These are phyloP conservation scores for Plenodomus lindquistii DNA, from an alignment of 2,329 filamentous ascomycete species.

Conservation along the genomic window DNA sequence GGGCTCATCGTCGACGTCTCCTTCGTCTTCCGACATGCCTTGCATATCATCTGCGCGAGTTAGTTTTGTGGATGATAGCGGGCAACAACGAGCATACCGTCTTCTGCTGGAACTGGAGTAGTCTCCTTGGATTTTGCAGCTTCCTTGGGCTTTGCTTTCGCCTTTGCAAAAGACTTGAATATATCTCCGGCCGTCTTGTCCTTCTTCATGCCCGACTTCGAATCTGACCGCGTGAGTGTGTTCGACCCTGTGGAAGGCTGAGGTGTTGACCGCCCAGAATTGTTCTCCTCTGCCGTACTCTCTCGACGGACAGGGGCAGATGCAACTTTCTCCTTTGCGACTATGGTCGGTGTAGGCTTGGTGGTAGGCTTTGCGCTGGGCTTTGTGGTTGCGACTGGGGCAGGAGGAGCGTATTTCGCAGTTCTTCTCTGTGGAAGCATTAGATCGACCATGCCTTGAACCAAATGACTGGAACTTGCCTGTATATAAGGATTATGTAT, in stretches of 20 bases:
- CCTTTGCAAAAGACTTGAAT: slow-evolving; percentile 79
- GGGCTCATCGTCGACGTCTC: slow-evolving; percentile 34
- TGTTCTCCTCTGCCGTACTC: slow-evolving; percentile 39
- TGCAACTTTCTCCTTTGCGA: slow-evolving; percentile 26
- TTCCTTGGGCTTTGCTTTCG: slow-evolving; percentile 60
- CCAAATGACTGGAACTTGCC: slow-evolving; percentile 34
- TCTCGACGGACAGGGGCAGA: slow-evolving; percentile 20
- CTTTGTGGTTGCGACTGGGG: slow-evolving; percentile 21
- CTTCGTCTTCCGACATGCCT: slow-evolving; percentile 55
- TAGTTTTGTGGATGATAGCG: slow-evolving; percentile 16
- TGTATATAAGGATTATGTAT: slow-evolving; percentile 74
- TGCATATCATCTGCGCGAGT: slow-evolving; percentile 52
- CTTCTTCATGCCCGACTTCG: slow-evolving; percentile 59
- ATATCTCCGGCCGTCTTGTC: slow-evolving; percentile 63
- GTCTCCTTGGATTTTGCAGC: slow-evolving; percentile 48
- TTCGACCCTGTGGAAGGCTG: slow-evolving; percentile 25
- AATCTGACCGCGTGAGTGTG: slow-evolving; percentile 38
- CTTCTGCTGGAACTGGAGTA: slow-evolving; percentile 50
- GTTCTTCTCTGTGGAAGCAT: slow-evolving; percentile 48
- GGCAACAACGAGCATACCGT: slow-evolving; percentile 46
- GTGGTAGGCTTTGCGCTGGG: slow-evolving; percentile 14
- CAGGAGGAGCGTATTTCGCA: slow-evolving; percentile 41
- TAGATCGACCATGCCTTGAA: slow-evolving; percentile 8
- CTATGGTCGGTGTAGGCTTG: slow-evolving; percentile 20
- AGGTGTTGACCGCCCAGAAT: slow-evolving; percentile 39